Evolutionary conservation across 2,329 filamentous ascomycete species (phyloP), one percentile per base, ranked within the genome.

Genomic region (Davidsoniella eucalypti): DNA sequence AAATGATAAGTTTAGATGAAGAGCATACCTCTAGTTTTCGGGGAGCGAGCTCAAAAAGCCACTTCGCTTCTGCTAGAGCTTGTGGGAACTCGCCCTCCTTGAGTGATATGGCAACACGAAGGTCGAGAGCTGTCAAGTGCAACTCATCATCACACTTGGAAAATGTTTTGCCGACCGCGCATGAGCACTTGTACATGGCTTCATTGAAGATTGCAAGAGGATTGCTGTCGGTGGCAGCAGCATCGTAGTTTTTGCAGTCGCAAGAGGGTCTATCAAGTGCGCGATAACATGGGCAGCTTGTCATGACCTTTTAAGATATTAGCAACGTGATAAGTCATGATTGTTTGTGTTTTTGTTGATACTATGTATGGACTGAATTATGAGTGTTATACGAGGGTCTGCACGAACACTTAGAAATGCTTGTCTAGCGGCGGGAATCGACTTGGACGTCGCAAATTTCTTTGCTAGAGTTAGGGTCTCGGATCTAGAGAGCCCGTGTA

Each of bases 31-130:
- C 65, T 14, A 66, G 61, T 1, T 63, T 56, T 36, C 61, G 58
- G 18, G 67, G 67, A 5, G 66, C 64, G 40, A 69, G 59, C 49
- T 68, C 65, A 16, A 69, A 54, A 18, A 69, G 62, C 65, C 67
- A 69, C 55, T 66, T 63, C 7, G 67, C 67, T 49, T 69, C 66
- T 33, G 55, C 60, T 52, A 57, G 60, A 12, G 67, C 67, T 21
- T 63, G 61, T 4, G 60, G 61, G 2, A 68, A 57, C 37, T 68
- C 56, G 18, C 61, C 61, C 51, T 68, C 65, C 50, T 66, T 67
- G 43, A 56, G 54, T 8, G 21, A 48, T 0, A 63, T 64, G 2
- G 65, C 66, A 16, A 65, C 64, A 3, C 66, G 60, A 50, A 67
- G 65, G 55, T 68, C 66, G 9, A 69, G 57, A 2, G 66, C 66